Evolutionary conservation across 164 flowering plant genomes (phyloP).

Genomic region (Kalanchoe fedtschenkoi): DNA sequence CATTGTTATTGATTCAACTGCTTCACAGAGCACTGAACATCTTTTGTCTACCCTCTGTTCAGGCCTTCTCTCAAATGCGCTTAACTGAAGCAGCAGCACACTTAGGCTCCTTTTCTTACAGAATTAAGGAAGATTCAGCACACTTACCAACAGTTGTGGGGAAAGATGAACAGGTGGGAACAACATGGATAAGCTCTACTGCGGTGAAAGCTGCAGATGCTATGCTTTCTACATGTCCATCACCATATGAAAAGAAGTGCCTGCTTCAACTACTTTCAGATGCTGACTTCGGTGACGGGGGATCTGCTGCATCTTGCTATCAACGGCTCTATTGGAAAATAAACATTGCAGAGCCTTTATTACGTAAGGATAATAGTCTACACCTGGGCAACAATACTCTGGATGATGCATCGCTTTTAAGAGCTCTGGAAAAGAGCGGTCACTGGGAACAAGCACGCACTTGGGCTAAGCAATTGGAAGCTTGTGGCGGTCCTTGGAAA

Average conservation of each 20-base stretch:
- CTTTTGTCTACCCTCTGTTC: neutral
- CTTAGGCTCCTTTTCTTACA: conserved; percentile 70
- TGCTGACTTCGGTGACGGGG: conserved; percentile 96
- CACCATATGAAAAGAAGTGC: conserved; percentile 92
- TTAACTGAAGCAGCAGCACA: conserved; percentile 92
- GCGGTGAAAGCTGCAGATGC: conserved; percentile 91
- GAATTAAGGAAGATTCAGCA: conserved; percentile 72
- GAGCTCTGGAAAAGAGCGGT: conserved; percentile 65
- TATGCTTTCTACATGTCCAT: conserved; percentile 72
- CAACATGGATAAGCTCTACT: conserved; percentile 70
- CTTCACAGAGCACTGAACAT: neutral
- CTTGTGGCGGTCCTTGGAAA: conserved; percentile 76
- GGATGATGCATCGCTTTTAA: conserved; percentile 81
- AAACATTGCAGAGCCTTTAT: conserved; percentile 75
- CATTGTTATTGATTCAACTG: neutral
- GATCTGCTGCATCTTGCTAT: conserved; percentile 60
- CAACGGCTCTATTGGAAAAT: conserved; percentile 77
- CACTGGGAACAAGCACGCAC: conserved; percentile 96
- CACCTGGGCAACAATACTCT: conserved; percentile 63
- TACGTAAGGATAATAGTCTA: conserved; percentile 57
- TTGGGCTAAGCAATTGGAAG: conserved; percentile 94
- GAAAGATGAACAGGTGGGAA: conserved; percentile 46
- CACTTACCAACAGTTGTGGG: conserved; percentile 25
- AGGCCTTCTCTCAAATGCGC: conserved; percentile 99
- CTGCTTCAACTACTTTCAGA: conserved; percentile 81